A percentile compares a stretch with the other conserved stretches of the same genome.
Conservation (phyloP, 148 eudicot species). For the Oxyria digyna region DNA sequence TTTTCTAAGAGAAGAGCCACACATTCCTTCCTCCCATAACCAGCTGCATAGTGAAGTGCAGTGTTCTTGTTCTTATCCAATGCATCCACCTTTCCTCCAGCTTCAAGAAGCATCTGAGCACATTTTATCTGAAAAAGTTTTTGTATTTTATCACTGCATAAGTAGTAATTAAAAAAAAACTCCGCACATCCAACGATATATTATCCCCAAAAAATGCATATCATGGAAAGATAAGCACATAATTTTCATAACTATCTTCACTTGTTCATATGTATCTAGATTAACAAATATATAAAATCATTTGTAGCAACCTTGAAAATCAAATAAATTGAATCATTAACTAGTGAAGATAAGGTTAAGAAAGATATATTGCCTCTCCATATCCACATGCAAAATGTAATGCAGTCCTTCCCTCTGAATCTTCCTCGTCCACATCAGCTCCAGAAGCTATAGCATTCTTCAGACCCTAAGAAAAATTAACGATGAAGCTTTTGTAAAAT, state of each 20-base stretch:
- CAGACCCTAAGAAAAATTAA: conserved; percentile 38
- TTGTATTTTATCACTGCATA: too few relatives aligned
- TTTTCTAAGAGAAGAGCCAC: conserved; percentile 82
- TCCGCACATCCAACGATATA: too few relatives aligned
- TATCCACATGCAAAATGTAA: conserved; percentile 98
- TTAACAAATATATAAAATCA: too few relatives aligned
- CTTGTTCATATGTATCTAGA: background rate
- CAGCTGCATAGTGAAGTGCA: conserved; percentile 99
- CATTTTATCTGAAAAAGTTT: conserved; percentile 46
- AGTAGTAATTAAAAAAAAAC: too few relatives aligned
- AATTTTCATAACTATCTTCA: background rate
- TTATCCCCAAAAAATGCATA: background rate
- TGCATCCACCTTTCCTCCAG: conserved; percentile 90
- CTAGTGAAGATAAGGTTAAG: too few relatives aligned
- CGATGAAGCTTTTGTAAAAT: background rate
- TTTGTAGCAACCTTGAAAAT: too few relatives aligned
- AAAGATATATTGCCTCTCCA: conserved; percentile 47
- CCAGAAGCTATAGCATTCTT: conserved; percentile 68
- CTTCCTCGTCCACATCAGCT: conserved; percentile 84
- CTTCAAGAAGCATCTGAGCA: conserved; percentile 81
- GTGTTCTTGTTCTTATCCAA: conserved; percentile 95
- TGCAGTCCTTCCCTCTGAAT: conserved; percentile 95
- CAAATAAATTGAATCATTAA: too few relatives aligned
- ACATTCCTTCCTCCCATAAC: conserved; percentile 96
- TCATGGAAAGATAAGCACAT: background rate